Conservation (phyloP, 768 basidiomycete genomes). For the Pleurotus tuoliensis region DNA sequence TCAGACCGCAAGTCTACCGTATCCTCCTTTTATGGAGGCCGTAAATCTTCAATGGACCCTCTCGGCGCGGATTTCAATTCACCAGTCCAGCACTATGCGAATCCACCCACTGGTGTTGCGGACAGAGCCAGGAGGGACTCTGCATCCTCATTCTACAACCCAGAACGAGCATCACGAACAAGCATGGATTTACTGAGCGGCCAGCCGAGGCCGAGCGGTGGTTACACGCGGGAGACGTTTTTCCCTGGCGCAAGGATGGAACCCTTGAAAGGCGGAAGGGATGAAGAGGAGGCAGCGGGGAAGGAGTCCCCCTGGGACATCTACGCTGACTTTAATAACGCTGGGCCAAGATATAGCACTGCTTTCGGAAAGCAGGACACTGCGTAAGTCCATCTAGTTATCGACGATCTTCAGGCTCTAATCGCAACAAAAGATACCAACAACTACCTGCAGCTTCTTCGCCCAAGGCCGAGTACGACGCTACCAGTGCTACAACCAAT, state of each 20-base stretch:
- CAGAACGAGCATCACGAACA: slow-evolving; percentile 39
- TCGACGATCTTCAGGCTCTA: slow-evolving; percentile 6
- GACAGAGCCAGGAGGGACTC: slow-evolving; percentile 52
- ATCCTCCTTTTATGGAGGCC: slow-evolving; percentile 75
- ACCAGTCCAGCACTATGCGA: slow-evolving; percentile 20
- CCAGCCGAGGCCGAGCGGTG: slow-evolving; percentile 44
- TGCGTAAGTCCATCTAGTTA: slow-evolving; percentile 37
- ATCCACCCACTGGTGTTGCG: slow-evolving; percentile 1
- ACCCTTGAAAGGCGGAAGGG: slow-evolving; percentile 73
- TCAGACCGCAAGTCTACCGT: slow-evolving; percentile 75
- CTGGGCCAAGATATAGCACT: slow-evolving; percentile 72
- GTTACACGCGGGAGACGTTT: slow-evolving; percentile 72
- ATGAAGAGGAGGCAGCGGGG: slow-evolving; percentile 49
- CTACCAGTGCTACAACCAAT: slow-evolving; percentile 18
- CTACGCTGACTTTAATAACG: slow-evolving; percentile 87
- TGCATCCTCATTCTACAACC: slow-evolving; percentile 66
- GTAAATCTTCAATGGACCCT: slow-evolving; percentile 57
- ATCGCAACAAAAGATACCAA: slow-evolving; percentile 36
- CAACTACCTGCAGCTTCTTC: slow-evolving; percentile 34
- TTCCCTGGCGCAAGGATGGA: slow-evolving; percentile 67
- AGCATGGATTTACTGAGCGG: slow-evolving; percentile 46
- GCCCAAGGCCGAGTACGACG: slow-evolving; percentile 35
- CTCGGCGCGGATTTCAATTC: slow-evolving; percentile 52
- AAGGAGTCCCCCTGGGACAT: slow-evolving; percentile 66
- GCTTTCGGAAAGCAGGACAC: slow-evolving; percentile 47